A percentile compares a stretch with the other conserved stretches of the same genome.
Conservation (phyloP, 2,329 filamentous ascomycete genomes). For the Venturia asperata region DNA sequence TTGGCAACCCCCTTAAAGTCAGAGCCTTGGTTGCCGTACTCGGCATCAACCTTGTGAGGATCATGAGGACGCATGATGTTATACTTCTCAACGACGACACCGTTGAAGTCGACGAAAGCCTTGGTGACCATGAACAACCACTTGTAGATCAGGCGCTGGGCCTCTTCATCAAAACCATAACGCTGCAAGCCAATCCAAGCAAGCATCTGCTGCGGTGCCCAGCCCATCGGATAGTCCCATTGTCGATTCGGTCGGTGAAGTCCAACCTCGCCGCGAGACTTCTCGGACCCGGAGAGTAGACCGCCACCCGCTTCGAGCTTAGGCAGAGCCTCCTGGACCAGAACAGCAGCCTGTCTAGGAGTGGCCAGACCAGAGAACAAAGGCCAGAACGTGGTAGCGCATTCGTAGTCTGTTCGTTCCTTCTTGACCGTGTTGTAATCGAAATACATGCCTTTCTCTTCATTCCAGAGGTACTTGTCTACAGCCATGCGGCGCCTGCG, state of each 20-base stretch:
- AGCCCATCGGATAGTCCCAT: constrained; percentile 97
- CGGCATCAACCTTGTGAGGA: constrained; percentile 88
- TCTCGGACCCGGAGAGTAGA: constrained; percentile 79
- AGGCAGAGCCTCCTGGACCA: constrained; percentile 76
- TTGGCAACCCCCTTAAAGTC: constrained; percentile 94
- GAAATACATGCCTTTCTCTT: constrained; percentile 90
- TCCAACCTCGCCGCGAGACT: constrained; percentile 73
- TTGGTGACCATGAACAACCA: constrained; percentile 99
- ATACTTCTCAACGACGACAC: constrained; percentile 97
- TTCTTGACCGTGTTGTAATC: constrained; percentile 87
- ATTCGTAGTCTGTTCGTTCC: constrained; percentile 77
- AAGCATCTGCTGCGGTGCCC: constrained; percentile 97
- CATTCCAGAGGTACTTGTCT: constrained; percentile 91
- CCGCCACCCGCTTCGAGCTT: constrained; percentile 84
- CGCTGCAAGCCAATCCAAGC: constrained; percentile 89
- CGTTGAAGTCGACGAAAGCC: constrained; percentile 97
- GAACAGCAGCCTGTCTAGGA: constrained; percentile 73
- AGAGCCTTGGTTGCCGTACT: constrained; percentile 93
- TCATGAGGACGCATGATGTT: constrained; percentile 86
- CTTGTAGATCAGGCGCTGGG: constrained; percentile 83
- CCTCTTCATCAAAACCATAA: constrained; percentile 87
- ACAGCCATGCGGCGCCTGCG: constrained; percentile 77
- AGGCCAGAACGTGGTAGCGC: constrained; percentile 91
- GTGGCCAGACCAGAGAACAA: constrained; percentile 90
- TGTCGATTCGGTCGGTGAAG: constrained; percentile 86